Conservation (phyloP, 1,284 basidiomycete species). For the Austroboletus olivaceoglutinosus region DNA sequence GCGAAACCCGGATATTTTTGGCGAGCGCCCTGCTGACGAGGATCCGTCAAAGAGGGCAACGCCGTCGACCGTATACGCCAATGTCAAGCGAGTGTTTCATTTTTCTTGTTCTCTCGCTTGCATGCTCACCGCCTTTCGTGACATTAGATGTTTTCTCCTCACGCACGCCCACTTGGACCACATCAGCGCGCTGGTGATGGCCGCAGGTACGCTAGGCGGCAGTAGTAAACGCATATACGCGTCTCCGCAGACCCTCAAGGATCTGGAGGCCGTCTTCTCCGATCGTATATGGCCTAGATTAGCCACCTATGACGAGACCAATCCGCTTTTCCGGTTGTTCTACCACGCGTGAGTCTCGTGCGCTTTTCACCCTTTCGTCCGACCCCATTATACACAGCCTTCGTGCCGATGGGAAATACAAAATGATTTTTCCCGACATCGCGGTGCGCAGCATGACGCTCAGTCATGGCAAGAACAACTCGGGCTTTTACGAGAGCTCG, state of each 20-base stretch:
- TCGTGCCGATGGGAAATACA: conserved; percentile 48
- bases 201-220: conserved; percentile 69
- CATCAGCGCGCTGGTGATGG: conserved; percentile 69
- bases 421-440: conserved; percentile 49
- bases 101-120: background rate
- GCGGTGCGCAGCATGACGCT: conserved; percentile 67
- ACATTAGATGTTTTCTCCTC: conserved; percentile 60
- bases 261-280: conserved; percentile 72
- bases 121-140: background rate
- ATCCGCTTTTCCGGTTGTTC: conserved; percentile 54
- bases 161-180: conserved; percentile 85
- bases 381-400: conserved; percentile 33
- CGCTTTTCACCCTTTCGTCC: background rate
- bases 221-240: conserved; percentile 65
- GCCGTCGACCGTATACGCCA: conserved; percentile 27
- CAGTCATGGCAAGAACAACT: conserved; percentile 62
- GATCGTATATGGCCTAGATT: conserved; percentile 81
- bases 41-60: conserved; percentile 15
- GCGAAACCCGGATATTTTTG: conserved; percentile 53
- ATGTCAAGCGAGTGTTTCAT: conserved; percentile 29
- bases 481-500: conserved; percentile 59
- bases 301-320: conserved; percentile 66
- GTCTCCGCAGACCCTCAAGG: conserved; percentile 58
- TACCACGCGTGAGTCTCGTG: conserved; percentile 52
- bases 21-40: conserved; percentile 12